Evolutionary conservation across 202 grass and related monocot genomes (phyloP).

Genomic region (Alloteropsis angusta): DNA sequence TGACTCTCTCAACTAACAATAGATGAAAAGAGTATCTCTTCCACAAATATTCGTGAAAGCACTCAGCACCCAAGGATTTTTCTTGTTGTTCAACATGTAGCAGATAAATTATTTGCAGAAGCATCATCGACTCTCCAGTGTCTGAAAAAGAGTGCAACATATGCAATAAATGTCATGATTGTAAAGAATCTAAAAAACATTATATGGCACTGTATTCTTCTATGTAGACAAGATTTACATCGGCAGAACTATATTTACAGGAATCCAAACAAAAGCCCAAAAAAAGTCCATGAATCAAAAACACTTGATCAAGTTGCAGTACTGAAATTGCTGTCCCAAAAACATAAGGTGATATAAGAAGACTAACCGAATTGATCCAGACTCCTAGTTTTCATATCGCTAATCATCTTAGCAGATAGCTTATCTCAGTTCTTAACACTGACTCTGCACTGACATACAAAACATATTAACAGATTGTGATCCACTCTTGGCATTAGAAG

Average conservation of each 20-base stretch:
- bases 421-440: not conserved
- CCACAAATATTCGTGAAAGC: conserved; percentile 4
- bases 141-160: not conserved
- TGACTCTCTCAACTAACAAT: not conserved
- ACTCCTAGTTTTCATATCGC: not conserved
- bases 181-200: not conserved
- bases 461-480: not conserved
- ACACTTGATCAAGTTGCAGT: not conserved
- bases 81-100: not conserved
- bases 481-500: conserved; percentile 4
- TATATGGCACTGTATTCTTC: not conserved
- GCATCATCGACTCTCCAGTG: not conserved
- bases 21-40: not conserved
- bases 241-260: not conserved
- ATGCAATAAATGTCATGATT: not conserved
- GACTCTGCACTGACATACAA: not conserved
- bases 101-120: conserved; percentile 14
- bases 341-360: not conserved
- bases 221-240: not conserved
- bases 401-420: not conserved
- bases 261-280: not conserved
- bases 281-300: not conserved
- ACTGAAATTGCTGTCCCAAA: not conserved
- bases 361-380: not conserved
- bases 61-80: not conserved